Evolutionary conservation across 192 early-diverging fungal species (phyloP).

Genomic region (Spizellomyces sp.): DNA sequence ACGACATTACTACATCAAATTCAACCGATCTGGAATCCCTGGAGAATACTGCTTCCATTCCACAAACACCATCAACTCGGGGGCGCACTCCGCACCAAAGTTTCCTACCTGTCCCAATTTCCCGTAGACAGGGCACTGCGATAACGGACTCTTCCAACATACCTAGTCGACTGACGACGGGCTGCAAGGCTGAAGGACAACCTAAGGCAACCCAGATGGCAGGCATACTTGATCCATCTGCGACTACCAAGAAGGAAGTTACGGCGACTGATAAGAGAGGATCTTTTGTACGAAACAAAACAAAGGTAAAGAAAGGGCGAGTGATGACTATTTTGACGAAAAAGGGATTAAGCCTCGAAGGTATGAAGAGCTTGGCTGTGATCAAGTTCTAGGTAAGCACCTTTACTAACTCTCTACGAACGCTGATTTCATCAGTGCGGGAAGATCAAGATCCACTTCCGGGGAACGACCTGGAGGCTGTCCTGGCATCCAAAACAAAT

Average conservation of each 20-base stretch:
- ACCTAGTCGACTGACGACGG: neutral
- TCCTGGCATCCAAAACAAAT: constrained; percentile 5
- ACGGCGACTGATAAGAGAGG: no score
- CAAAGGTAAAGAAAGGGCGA: neutral
- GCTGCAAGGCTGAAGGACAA: neutral
- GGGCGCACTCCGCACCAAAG: neutral
- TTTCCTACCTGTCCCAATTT: neutral
- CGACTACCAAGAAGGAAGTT: neutral
- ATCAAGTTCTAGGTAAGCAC: neutral
- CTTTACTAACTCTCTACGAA: neutral
- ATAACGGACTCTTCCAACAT: neutral
- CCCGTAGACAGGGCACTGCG: neutral
- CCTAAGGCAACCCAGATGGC: neutral
- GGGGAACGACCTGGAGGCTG: neutral
- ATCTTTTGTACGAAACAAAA: no score
- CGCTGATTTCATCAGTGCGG: neutral
- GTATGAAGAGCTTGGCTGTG: neutral
- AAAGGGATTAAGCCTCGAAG: neutral
- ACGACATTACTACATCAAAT: no score
- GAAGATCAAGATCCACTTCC: neutral
- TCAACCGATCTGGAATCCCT: no score
- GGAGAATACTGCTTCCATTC: no score
- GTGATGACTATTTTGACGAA: neutral
- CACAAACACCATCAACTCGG: neutral
- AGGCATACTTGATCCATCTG: neutral